Evolutionary conservation across 108 stramenopile species (phyloP).

Genomic region (Craspedostauros australis): DNA sequence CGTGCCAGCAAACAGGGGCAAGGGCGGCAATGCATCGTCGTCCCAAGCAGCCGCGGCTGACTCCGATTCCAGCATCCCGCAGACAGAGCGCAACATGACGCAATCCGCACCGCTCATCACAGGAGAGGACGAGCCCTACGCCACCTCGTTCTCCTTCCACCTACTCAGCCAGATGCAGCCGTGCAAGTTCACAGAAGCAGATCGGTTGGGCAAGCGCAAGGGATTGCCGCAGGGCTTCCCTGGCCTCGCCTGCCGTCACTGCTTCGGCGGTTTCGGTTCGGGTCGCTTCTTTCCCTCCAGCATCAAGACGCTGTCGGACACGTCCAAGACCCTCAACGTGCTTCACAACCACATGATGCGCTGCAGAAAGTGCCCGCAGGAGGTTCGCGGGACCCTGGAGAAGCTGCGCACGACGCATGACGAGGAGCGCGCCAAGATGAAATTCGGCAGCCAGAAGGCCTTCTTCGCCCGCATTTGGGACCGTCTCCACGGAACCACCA

Average conservation of each 20-base stretch:
- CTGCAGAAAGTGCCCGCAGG: slow-evolving; percentile 70
- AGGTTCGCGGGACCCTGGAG: slow-evolving; percentile 40
- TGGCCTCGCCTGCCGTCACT: slow-evolving; percentile 78
- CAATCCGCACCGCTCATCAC: slow-evolving; percentile 42
- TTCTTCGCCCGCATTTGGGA: slow-evolving; percentile 80
- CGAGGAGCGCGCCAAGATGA: slow-evolving; percentile 71
- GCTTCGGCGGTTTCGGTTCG: slow-evolving; percentile 70
- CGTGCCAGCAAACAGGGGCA: neutral
- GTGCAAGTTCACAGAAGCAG: slow-evolving; percentile 75
- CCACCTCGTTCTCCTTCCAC: slow-evolving; percentile 73
- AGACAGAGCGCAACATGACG: neutral
- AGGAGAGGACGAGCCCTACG: slow-evolving; percentile 56
- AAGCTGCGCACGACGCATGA: slow-evolving; percentile 52
- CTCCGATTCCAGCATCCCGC: neutral
- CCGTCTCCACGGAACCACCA: slow-evolving; percentile 67
- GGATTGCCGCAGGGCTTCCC: slow-evolving; percentile 67
- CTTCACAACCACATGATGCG: slow-evolving; percentile 73
- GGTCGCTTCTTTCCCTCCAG: slow-evolving; percentile 82
- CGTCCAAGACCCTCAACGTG: slow-evolving; percentile 72
- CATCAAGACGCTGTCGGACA: slow-evolving; percentile 79
- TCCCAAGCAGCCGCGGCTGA: neutral
- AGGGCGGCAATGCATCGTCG: slow-evolving; percentile 8
- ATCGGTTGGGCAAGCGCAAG: slow-evolving; percentile 74
- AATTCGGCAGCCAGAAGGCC: slow-evolving; percentile 80
- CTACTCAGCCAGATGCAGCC: slow-evolving; percentile 73